Base-by-base conservation (phyloP, 163 green algal genomes). In the Scenedesmus sp. region DNA sequence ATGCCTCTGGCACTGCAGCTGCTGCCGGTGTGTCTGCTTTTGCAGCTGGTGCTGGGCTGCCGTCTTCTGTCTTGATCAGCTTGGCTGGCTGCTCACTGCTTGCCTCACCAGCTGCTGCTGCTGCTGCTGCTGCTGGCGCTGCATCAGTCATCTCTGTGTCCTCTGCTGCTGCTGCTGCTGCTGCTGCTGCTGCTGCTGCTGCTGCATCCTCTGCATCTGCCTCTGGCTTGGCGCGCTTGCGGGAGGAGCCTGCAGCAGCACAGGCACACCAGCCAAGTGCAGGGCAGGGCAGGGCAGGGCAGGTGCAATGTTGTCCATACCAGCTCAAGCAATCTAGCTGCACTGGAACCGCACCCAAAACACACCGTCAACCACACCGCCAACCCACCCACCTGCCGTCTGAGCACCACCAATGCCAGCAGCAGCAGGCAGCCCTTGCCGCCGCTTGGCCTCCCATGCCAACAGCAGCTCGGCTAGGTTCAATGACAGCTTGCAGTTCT, bases 401-500 rank as follows among this genome's bases (percentile, higher is more conserved):
- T 79, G 70, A 3, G 23, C 84, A 1, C 9, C 57, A 23, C 7
- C 56, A 62, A 23, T 66, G 70, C 86, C 82, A 10, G 84, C 88
- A 34, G 88, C 60, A 56, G 93, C 82, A 8, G 82, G 76, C 6
- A 89, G 77, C 83, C 91, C 74, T 18, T 90, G 81, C 77, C 91
- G 88, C 8, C 88, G 26, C 55, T 93, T 66, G 16, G 79, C 77
- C 92, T 99, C 97, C 98, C 98, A 99, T 3, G 93, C 77, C 59
- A 99, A 82, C 18, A 99, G 94, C 46, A 99, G 95, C 18, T 94
- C 95, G 1, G 95, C 96, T 81, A 99, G 95, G 95, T 99, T 97
- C 10, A 99, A 94, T 1, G 97, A 93, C 46, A 99, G 95, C 12
- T 96, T 94, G 15, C 97, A 92, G 84, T 98, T 98, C 93, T 99